Evolutionary conservation across 2,329 filamentous ascomycete genomes (phyloP), one percentile per base, ranked within the genome.

Genomic region (Microsporum canis): DNA sequence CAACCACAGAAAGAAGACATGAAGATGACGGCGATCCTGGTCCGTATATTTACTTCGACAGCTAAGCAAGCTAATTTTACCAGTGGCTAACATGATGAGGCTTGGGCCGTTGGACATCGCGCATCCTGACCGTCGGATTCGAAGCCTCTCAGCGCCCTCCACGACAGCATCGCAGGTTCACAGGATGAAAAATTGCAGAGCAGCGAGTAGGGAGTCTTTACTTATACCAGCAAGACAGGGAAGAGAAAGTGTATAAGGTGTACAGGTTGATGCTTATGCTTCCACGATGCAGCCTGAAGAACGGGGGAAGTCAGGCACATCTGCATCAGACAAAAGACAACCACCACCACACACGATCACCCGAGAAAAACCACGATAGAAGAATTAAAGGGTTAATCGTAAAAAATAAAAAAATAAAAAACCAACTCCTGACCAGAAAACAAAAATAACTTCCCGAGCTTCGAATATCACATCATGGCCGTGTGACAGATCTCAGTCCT

Each of bases 221-320:
- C 31, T n/a, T 29, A 6, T 10, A 36, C 34, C 17, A 23, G 17
- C 17, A 23, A 23, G 17, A 1, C 17, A 23, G 17, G 17, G 17
- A 23, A 23, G 17, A 23, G 17, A 23, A 23, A 23, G 17, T 23
- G 17, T 23, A 23, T 23, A 23, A 23, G 17, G 17, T 23, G 17
- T 23, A 23, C 17, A 23, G 17, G 17, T 43, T 14, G 4, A 43
- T 43, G 39, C 49, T 53, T 55, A 55, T 36, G 36, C 51, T 38
- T 55, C 51, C 27, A 10, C 27, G 33, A 23, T 55, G 51, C 51
- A 29, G 51, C 51, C 51, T 55, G 51, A 55, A 34, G 33, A 14
- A 55, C 51, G 51, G 51, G 51, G 51, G 33, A 34, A 27, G 51
- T 55, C 51, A 55, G 51, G 51, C 51, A 55, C 51, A 36, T 55